A percentile compares a stretch with the other conserved stretches of the same genome.
These are phyloP conservation scores for Candida railenensis DNA, from an alignment of 805 yeast species.

Conservation along the genomic window DNA sequence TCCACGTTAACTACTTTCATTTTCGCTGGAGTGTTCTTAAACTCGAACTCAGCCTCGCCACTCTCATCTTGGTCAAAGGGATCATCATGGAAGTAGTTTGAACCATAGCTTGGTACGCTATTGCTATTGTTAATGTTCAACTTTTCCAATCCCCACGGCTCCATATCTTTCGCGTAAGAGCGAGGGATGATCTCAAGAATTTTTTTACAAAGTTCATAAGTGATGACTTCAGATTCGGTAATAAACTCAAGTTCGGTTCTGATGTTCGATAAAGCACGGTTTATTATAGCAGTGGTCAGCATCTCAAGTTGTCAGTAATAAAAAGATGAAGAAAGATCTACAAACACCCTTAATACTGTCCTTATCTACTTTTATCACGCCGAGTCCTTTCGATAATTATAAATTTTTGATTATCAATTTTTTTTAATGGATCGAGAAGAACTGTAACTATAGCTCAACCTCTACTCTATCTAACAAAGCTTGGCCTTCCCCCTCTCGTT, in stretches of 20 bases:
- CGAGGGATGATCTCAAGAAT: background rate
- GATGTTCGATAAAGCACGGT: background rate
- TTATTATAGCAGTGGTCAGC: background rate
- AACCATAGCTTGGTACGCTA: background rate
- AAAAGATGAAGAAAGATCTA: no score
- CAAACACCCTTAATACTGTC: background rate
- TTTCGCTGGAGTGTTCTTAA: background rate
- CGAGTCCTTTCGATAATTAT: no score
- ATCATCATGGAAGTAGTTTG: background rate
- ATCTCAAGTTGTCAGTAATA: background rate
- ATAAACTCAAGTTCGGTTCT: conserved; percentile 1
- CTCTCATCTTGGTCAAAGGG: background rate
- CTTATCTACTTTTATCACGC: no score
- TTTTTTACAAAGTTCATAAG: background rate
- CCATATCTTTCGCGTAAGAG: background rate
- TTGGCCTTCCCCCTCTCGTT: background rate
- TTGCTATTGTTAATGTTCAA: background rate
- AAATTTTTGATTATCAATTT: no score
- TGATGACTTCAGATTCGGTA: background rate
- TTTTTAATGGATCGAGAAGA: no score
- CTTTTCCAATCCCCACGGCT: background rate
- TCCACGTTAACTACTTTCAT: background rate
- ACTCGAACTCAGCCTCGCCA: background rate
- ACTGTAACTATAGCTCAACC: no score
- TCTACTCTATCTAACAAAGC: no score